Evolutionary conservation across 2,329 filamentous ascomycete genomes (phyloP).

Genomic region (Anthostomella pinea): DNA sequence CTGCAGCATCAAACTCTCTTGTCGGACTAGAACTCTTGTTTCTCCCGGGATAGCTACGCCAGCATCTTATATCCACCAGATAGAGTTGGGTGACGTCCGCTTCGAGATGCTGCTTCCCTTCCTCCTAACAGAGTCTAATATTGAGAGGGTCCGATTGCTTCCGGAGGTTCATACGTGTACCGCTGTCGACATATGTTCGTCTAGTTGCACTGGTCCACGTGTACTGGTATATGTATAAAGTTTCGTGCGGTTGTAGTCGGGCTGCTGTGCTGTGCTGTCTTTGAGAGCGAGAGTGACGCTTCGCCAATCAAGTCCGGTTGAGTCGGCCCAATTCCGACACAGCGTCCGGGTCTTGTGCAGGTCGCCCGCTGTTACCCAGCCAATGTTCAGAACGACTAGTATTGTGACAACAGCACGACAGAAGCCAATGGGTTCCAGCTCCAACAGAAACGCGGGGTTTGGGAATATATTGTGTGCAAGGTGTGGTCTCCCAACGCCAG

Average conservation of each 20-base stretch:
- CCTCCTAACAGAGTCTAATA: constrained; percentile 22
- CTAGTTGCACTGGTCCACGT: constrained; percentile 30
- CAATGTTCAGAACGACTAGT: constrained; percentile 15
- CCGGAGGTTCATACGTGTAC: constrained; percentile 30
- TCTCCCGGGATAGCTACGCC: constrained; percentile 14
- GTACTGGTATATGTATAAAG: constrained; percentile 24
- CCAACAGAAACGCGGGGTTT: constrained; percentile 14
- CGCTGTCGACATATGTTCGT: constrained; percentile 22
- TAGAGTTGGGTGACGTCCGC: constrained; percentile 11
- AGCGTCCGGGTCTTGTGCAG: constrained; percentile 25
- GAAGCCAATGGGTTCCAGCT: constrained; percentile 16
- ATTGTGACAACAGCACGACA: constrained; percentile 18
- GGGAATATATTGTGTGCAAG: constrained; percentile 20
- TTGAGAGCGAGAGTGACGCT: constrained; percentile 17
- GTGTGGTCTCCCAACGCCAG: constrained; percentile 9
- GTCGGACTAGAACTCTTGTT: neutral
- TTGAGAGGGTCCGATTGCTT: constrained; percentile 14
- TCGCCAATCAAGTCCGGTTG: constrained; percentile 26
- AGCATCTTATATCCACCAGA: constrained; percentile 24
- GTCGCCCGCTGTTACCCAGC: constrained; percentile 25
- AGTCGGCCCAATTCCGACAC: constrained; percentile 26
- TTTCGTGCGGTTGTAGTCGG: constrained; percentile 30
- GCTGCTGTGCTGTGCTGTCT: constrained; percentile 23
- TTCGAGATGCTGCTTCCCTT: constrained; percentile 19
- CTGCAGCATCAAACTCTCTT: constrained; percentile 3